These are phyloP conservation scores for Fusarium nisikadoi DNA, from an alignment of 2,329 filamentous ascomycete species.

Conservation along the genomic window DNA sequence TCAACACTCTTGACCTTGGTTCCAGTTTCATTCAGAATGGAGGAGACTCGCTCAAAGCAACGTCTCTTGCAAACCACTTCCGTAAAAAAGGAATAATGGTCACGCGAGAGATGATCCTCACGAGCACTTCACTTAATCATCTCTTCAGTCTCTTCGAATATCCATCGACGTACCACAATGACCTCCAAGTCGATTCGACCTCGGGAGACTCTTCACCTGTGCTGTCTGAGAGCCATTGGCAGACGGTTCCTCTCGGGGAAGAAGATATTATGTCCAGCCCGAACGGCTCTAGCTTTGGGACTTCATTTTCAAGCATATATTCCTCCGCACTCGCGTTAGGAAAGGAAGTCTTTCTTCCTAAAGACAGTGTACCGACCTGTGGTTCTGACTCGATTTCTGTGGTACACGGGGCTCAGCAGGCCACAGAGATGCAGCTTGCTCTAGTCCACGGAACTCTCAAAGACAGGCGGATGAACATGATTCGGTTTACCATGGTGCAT, in stretches of 20 bases:
- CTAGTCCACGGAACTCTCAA: neutral
- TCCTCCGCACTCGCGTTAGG: neutral
- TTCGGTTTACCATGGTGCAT: neutral
- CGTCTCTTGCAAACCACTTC: neutral
- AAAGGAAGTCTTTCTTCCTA: neutral
- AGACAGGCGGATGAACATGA: neutral
- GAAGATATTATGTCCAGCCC: neutral
- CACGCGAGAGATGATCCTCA: neutral
- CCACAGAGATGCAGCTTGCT: neutral
- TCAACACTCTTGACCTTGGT: neutral
- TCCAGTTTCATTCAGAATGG: neutral
- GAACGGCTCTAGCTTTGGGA: neutral
- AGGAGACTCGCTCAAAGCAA: neutral
- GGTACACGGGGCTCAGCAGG: neutral
- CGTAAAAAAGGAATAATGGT: neutral
- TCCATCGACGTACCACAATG: neutral
- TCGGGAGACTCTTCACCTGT: neutral
- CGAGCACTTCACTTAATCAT: neutral
- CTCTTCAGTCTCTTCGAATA: neutral
- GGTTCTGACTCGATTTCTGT: neutral
- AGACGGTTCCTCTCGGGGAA: neutral
- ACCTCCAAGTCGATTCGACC: neutral
- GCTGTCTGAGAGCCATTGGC: neutral
- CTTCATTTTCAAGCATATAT: neutral
- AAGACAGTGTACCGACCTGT: neutral